These are phyloP conservation scores for Naematelia aurantialba DNA, from an alignment of 768 basidiomycete genomes.

Conservation along the genomic window DNA sequence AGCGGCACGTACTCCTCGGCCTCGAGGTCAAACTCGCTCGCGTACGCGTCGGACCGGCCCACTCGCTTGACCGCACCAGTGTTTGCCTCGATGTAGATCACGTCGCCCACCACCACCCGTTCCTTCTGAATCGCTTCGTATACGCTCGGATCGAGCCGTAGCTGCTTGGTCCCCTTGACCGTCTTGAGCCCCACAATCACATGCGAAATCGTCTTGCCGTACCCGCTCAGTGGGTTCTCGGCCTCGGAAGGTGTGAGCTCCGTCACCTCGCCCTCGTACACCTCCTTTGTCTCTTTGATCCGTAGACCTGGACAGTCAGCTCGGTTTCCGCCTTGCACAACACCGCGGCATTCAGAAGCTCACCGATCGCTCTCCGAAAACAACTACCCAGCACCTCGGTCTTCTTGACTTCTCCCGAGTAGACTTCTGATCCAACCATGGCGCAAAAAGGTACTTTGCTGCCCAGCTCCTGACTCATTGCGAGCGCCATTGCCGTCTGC, in stretches of 20 bases:
- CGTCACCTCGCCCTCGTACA: slow-evolving; percentile 97
- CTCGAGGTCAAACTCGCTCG: slow-evolving; percentile 94
- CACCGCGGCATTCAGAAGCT: neutral
- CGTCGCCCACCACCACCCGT: slow-evolving; percentile 92
- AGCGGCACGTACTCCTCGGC: slow-evolving; percentile 97
- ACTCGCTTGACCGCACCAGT: slow-evolving; percentile 95
- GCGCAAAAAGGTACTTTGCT: slow-evolving; percentile 95
- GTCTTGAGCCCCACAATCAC: slow-evolving; percentile 95
- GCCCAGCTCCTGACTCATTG: slow-evolving; percentile 89
- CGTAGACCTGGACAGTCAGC: slow-evolving; percentile 65
- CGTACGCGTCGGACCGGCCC: slow-evolving; percentile 94
- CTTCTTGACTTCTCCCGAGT: slow-evolving; percentile 96
- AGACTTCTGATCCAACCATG: slow-evolving; percentile 97
- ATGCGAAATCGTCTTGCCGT: slow-evolving; percentile 98
- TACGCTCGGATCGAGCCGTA: slow-evolving; percentile 87
- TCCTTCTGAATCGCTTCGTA: slow-evolving; percentile 98
- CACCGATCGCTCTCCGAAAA: slow-evolving; percentile 92
- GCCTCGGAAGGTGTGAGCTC: slow-evolving; percentile 93
- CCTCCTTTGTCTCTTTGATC: slow-evolving; percentile 98
- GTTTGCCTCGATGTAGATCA: slow-evolving; percentile 89
- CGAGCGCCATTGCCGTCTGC: slow-evolving; percentile 85
- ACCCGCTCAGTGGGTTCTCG: slow-evolving; percentile 94
- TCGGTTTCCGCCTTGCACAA: neutral
- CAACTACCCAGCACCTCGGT: slow-evolving; percentile 94
- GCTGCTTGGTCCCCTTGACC: slow-evolving; percentile 86